Base-by-base conservation (phyloP, 2,329 filamentous ascomycete genomes). In the Talaromyces sp. region DNA sequence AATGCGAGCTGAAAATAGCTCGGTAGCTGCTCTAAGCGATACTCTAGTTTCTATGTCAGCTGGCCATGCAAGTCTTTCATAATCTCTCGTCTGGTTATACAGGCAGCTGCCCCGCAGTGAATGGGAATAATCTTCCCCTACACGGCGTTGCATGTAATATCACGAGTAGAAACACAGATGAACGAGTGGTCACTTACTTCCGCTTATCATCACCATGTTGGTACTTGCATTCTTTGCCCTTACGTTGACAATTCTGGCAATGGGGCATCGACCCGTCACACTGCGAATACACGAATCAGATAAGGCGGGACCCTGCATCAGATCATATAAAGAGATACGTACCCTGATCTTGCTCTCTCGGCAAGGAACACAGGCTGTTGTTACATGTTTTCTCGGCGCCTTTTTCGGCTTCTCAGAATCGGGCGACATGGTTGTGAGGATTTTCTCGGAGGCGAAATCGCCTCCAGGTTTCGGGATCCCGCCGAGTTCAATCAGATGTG, bases 291-390 rank as follows among this genome's bases (percentile, higher is more conserved):
- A 47, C 32, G 22, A 47, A 47, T 56, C 51, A 52, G 47, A 47
- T 49, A 11, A 22, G 30, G 27, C 46, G 42, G 44, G 54, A 50
- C 36, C 29, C 22, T 14, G 37, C 30, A 29, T n/a, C n/a, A 7
- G 24, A 17, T 17, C 11, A 7, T 27, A 14, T 14, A 27, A 20
- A 35, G 13, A 24, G 24, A 27, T 47, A 50, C 68, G 52, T 65
- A 75, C 74, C 59, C 74, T 71, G 55, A 77, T 72, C 45, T 77
- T 77, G 56, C 75, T 77, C 59, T 77, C 75, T 20, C 75, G 71
- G 54, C 75, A 77, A 20, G 73, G 71, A 27, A 76, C 73, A 50
- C 75, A 77, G 9, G 74, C 75, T 1, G 74, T 77, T 2, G 75
- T 77, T 58, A 76, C 72, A 57, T 77, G 74, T 56, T 75, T 76